Conservation (phyloP, 768 basidiomycete species). For the Roridomyces roridus region DNA sequence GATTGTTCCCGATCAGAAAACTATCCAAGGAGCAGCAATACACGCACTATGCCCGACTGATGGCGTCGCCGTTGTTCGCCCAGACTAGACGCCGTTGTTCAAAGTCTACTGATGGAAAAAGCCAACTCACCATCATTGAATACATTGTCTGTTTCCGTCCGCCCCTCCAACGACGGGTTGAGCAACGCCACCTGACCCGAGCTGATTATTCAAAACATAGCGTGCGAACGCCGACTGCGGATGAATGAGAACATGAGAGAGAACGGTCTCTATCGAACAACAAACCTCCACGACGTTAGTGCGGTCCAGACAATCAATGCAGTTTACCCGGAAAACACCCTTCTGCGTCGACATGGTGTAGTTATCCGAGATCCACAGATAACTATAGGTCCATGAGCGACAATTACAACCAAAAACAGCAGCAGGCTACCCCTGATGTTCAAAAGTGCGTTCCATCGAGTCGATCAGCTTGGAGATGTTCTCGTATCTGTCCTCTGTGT, state of each 20-base stretch:
- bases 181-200: slow-evolving; percentile 76
- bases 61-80: slow-evolving; percentile 98
- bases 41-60: slow-evolving; percentile 85
- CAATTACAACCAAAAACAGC: slow-evolving; percentile 4
- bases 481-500: slow-evolving; percentile 79
- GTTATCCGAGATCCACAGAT: slow-evolving; percentile 81
- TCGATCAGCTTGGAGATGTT: slow-evolving; percentile 83
- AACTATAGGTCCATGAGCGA: slow-evolving; percentile 47
- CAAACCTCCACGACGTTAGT: slow-evolving; percentile 91
- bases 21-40: neutral
- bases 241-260: no score
- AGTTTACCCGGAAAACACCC: slow-evolving; percentile 90
- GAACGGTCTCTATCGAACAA: no score
- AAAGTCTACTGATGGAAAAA: no score
- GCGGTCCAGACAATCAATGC: slow-evolving; percentile 94
- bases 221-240: slow-evolving; percentile 89
- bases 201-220: slow-evolving; percentile 75
- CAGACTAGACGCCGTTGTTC: no score
- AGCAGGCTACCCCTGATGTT: slow-evolving; percentile 73
- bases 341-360: slow-evolving; percentile 79
- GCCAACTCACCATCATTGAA: slow-evolving; percentile 80
- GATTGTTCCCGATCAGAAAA: slow-evolving; percentile 9
- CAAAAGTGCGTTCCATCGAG: slow-evolving; percentile 75
- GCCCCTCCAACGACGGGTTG: slow-evolving; percentile 56
- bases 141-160: slow-evolving; percentile 68